These are phyloP conservation scores for Lasiosphaeria miniovina DNA, from an alignment of 495 filamentous ascomycete species.

Conservation along the genomic window DNA sequence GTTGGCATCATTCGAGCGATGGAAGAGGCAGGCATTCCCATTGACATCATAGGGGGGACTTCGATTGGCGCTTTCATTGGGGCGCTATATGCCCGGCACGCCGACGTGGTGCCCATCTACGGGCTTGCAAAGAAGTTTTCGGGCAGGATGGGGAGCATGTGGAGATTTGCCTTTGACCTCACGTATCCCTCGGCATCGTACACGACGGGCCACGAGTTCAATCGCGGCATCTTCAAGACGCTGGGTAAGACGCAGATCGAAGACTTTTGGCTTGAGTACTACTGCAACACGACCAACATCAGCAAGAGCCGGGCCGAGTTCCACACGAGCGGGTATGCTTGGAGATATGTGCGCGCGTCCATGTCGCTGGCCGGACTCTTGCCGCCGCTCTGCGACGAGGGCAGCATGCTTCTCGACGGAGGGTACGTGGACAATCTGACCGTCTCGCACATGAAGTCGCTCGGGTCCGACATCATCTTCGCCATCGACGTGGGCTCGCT, in stretches of 20 bases:
- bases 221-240: conserved; percentile 97
- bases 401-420: conserved; percentile 91
- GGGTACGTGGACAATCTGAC: conserved; percentile 98
- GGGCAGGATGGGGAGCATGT: conserved; percentile 94
- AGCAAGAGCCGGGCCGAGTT: conserved; percentile 83
- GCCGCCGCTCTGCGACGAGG: conserved; percentile 93
- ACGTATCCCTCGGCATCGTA: conserved; percentile 95
- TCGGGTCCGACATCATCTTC: conserved; percentile 91
- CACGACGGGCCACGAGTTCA: conserved; percentile 98
- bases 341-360: conserved; percentile 91
- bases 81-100: conserved; percentile 90
- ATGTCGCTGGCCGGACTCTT: conserved; percentile 94
- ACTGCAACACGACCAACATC: conserved; percentile 99
- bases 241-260: conserved; percentile 96
- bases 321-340: conserved; percentile 92
- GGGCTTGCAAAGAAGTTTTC: conserved; percentile 95
- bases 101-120: conserved; percentile 95
- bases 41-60: conserved; percentile 93
- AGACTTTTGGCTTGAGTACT: conserved; percentile 98
- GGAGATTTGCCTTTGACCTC: conserved; percentile 92
- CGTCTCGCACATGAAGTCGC: conserved; percentile 91
- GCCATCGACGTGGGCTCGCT: conserved; percentile 90
- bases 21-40: conserved; percentile 93
- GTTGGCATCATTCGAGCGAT: conserved; percentile 91
- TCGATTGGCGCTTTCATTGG: conserved; percentile 98